A percentile compares a stretch with the other conserved stretches of the same genome.
Evolutionary conservation across 306 rosid genomes (phyloP).

Genomic region (Trifolium pratense): DNA sequence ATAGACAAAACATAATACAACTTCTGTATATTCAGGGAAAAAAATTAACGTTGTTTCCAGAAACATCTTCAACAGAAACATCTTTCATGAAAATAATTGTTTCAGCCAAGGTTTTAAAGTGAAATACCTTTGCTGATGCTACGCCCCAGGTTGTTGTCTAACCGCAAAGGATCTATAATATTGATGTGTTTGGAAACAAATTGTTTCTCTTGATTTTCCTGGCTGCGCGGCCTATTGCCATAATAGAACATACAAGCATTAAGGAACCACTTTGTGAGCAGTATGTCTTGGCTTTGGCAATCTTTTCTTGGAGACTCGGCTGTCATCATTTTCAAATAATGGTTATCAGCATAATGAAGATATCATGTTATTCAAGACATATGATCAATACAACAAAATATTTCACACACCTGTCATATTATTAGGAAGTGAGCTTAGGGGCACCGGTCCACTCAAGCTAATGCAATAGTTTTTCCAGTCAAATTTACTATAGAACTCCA

Average conservation of each 20-base stretch:
- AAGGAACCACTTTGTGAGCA: conserved; percentile 62
- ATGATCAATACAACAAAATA: conserved; percentile 20
- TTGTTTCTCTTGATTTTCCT: conserved; percentile 54
- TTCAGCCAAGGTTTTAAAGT: neutral
- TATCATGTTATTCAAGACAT: neutral
- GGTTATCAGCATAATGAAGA: conserved; percentile 11
- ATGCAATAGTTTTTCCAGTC: conserved; percentile 88
- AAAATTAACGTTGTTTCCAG: no score
- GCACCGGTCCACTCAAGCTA: conserved; percentile 90
- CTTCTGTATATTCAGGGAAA: no score
- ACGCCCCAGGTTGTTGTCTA: conserved; percentile 84
- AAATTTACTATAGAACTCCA: conserved; percentile 84
- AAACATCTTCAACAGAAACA: no score
- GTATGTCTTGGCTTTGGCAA: conserved; percentile 54
- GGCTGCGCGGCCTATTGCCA: conserved; percentile 56
- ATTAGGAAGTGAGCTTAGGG: conserved; percentile 68
- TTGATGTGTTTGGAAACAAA: conserved; percentile 70
- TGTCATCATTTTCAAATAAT: conserved; percentile 35
- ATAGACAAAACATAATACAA: no score
- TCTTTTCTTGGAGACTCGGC: conserved; percentile 76
- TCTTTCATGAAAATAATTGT: neutral
- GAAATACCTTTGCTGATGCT: conserved; percentile 73
- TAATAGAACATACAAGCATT: conserved; percentile 55
- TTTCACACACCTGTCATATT: conserved; percentile 61
- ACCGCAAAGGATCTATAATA: conserved; percentile 77